These are phyloP conservation scores for Anisodus tanguticus DNA, from an alignment of 257 asterid genomes.

Conservation along the genomic window DNA sequence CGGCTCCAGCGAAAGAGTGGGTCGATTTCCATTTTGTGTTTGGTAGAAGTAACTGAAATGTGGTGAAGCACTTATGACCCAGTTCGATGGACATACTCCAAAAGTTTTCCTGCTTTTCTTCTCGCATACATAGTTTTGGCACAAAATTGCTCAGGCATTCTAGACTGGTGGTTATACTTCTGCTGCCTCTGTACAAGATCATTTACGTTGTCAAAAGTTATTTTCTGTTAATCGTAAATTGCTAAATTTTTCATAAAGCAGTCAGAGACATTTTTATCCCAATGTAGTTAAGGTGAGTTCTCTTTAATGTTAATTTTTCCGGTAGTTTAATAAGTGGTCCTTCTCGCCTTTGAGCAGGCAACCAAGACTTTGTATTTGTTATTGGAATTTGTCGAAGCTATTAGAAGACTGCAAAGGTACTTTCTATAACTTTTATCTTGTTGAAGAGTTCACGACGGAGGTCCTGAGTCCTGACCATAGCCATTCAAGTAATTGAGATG, in stretches of 20 bases:
- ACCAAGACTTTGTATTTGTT: neutral
- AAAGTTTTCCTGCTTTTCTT: constrained; percentile 8
- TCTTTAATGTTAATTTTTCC: neutral
- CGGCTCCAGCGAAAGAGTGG: neutral
- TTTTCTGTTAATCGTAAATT: neutral
- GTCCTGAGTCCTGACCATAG: too few relatives aligned
- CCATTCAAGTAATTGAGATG: neutral
- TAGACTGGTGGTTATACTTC: neutral
- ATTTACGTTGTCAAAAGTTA: neutral
- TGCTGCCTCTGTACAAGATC: neutral
- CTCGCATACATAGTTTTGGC: neutral
- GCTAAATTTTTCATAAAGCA: neutral
- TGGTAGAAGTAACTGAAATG: neutral
- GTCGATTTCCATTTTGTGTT: neutral
- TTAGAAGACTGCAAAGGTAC: neutral
- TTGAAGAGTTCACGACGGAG: neutral
- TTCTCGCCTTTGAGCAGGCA: neutral
- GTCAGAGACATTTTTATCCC: too few relatives aligned
- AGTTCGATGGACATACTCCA: neutral
- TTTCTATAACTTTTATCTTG: neutral
- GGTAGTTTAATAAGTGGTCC: too few relatives aligned
- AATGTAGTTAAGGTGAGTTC: neutral
- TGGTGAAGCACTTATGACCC: neutral
- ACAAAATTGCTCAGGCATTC: neutral
- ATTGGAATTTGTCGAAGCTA: neutral